Base-by-base conservation (phyloP, 2,329 filamentous ascomycete genomes). In the Arthrinium puccinioides region DNA sequence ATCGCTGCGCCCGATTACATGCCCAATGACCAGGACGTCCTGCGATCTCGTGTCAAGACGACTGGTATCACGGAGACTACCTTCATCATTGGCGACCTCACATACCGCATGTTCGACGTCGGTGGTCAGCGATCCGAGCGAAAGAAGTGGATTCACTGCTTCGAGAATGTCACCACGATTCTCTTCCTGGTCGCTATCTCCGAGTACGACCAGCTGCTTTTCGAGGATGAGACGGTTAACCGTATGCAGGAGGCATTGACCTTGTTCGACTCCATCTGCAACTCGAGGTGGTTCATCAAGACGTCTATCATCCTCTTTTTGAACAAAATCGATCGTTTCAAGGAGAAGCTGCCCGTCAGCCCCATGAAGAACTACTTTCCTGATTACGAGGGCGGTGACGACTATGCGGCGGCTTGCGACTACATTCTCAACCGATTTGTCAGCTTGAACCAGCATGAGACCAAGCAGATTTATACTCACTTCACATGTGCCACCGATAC, bases 81-180 rank as follows among this genome's bases (percentile, higher is more conserved):
- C 21, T 95, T 96, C 67, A 92, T 92, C 60, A 94, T 94, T 49
- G 88, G 87, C 49, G 86, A 95, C 55, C 72, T 96, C 47, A 95
- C 88, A 40, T 96, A 95, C 70, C 81, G 88, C 50, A 95, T 96
- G 89, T 95, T 95, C 66, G 89, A 96, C 56, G 89, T 96, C 31
- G 89, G 89, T 74, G 90, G 89, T 48, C 89, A 95, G 66, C 79
- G 89, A 61, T 95, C 87, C 6, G 89, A 96, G 67, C 82, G 89
- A 60, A 96, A 96, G 84, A 96, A 96, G 79, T 96, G 89, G 89
- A 96, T 96, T 53, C 89, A 96, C 70, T 95, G 89, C 70, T 96
- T 96, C 65, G 89, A 96, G 70, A 95, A 96, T 54, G 89, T 96
- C 55, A 95, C 88, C 8, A 94, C 89, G 9, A 94, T 96, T 52